Conservation (phyloP, 768 basidiomycete species). For the Butyriboletus loyo region DNA sequence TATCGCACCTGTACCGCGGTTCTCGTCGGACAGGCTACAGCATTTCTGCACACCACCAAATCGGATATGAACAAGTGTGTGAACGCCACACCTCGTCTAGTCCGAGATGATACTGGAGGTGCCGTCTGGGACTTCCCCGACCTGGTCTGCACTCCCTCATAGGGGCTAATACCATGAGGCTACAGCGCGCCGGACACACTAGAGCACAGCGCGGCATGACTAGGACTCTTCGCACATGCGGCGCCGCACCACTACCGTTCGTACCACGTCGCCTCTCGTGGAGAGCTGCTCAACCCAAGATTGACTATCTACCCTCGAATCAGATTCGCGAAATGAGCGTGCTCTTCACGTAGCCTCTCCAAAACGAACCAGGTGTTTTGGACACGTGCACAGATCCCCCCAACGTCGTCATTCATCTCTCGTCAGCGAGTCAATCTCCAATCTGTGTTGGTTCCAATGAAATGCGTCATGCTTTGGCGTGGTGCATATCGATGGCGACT, state of each 20-base stretch:
- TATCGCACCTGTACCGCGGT: slow-evolving; percentile 1
- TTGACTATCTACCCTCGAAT: slow-evolving; percentile 23
- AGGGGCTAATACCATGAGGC: slow-evolving; percentile 19
- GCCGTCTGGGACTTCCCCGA: slow-evolving; percentile 4
- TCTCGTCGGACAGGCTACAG: slow-evolving; percentile 19
- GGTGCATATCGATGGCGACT: slow-evolving; percentile 5
- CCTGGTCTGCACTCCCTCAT: background rate
- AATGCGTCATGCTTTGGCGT: slow-evolving; percentile 21
- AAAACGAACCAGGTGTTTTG: background rate
- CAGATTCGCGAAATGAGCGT: slow-evolving; percentile 24
- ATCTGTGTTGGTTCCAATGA: slow-evolving; percentile 13
- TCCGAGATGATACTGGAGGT: background rate
- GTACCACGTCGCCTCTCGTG: background rate
- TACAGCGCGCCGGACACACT: slow-evolving; percentile 15
- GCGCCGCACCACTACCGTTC: background rate
- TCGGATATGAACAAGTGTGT: slow-evolving; percentile 4
- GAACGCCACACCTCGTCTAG: slow-evolving; percentile 9
- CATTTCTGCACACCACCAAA: background rate
- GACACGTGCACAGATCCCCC: slow-evolving; percentile 13
- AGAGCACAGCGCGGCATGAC: slow-evolving; percentile 1
- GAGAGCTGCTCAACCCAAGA: slow-evolving; percentile 11
- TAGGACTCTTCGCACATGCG: background rate
- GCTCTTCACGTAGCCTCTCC: background rate
- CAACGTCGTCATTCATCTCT: background rate
- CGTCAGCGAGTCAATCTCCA: slow-evolving; percentile 15